A percentile compares a stretch with the other conserved stretches of the same genome.
These are phyloP conservation scores for Sphaerosporella brunnea DNA, from an alignment of 495 filamentous ascomycete species.

Conservation along the genomic window DNA sequence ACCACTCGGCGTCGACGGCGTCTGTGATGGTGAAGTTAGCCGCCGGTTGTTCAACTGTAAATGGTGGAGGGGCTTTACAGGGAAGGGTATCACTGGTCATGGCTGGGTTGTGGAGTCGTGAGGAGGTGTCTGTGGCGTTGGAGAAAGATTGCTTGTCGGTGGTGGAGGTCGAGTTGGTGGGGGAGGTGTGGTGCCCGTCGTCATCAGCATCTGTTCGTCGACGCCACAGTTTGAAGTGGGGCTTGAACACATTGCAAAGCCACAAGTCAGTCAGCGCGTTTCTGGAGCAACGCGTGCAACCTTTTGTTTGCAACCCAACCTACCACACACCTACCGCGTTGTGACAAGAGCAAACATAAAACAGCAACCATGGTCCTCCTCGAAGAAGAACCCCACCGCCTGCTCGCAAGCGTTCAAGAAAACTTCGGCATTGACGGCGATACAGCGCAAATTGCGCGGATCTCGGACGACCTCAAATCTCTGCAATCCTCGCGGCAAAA, in stretches of 20 bases:
- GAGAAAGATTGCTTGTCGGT: neutral
- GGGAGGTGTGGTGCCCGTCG: no score
- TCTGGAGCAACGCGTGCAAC: no score
- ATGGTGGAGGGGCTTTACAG: constrained; percentile 36
- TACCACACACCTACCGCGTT: neutral
- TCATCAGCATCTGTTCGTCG: no score
- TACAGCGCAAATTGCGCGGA: constrained; percentile 66
- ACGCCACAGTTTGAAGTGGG: no score
- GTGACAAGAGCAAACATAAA: no score
- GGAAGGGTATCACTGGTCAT: constrained; percentile 37
- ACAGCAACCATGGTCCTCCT: constrained; percentile 58
- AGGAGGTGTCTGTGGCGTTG: constrained; percentile 5
- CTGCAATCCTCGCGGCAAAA: constrained; percentile 56
- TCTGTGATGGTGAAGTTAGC: no score
- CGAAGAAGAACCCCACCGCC: constrained; percentile 74
- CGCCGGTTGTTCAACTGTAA: no score
- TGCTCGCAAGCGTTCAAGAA: constrained; percentile 35
- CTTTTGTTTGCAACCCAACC: no score
- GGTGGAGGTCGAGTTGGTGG: constrained; percentile 2
- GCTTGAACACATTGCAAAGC: no score
- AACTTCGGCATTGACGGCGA: constrained; percentile 92
- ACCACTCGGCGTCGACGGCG: constrained; percentile 96
- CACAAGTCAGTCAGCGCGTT: no score
- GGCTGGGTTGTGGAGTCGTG: neutral
- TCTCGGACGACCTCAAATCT: constrained; percentile 64